Conservation (phyloP, 805 yeast species). For the Sugiyamaella mastotermitis region DNA sequence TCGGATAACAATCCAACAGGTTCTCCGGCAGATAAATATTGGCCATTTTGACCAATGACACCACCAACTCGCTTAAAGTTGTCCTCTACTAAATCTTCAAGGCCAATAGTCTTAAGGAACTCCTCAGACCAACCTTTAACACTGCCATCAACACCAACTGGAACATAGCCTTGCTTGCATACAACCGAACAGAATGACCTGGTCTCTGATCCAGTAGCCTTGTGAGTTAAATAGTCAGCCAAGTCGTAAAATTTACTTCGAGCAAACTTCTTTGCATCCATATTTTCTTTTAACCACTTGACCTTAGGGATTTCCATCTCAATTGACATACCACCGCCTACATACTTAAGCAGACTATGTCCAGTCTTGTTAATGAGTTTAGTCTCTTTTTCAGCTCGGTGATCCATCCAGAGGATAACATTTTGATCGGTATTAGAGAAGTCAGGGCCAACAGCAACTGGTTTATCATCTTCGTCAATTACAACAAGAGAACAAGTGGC, state of each 20-base stretch:
- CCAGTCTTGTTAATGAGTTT: constrained; percentile 71
- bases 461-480: constrained; percentile 53
- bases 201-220: constrained; percentile 82
- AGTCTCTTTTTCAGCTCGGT: constrained; percentile 82
- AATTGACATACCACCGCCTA: constrained; percentile 96
- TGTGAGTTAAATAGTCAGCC: constrained; percentile 86
- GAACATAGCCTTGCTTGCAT: constrained; percentile 93
- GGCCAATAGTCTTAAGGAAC: constrained; percentile 60
- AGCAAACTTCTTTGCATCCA: constrained; percentile 55
- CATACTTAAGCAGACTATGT: constrained; percentile 78
- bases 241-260: constrained; percentile 81
- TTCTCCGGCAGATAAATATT: constrained; percentile 82
- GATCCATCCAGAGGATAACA: constrained; percentile 97
- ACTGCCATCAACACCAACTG: constrained; percentile 85
- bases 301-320: constrained; percentile 98
- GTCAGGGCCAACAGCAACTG: constrained; percentile 90
- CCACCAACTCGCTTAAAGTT: constrained; percentile 82
- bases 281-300: constrained; percentile 87
- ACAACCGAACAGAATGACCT: constrained; percentile 86
- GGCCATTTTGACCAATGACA: constrained; percentile 63
- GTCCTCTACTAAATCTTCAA: constrained; percentile 72
- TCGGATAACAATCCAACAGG: constrained; percentile 66
- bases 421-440: constrained; percentile 68
- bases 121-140: constrained; percentile 84
- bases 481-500: constrained; percentile 96